Base-by-base conservation (phyloP, 148 eudicot species). In the Persicaria tinctoria region DNA sequence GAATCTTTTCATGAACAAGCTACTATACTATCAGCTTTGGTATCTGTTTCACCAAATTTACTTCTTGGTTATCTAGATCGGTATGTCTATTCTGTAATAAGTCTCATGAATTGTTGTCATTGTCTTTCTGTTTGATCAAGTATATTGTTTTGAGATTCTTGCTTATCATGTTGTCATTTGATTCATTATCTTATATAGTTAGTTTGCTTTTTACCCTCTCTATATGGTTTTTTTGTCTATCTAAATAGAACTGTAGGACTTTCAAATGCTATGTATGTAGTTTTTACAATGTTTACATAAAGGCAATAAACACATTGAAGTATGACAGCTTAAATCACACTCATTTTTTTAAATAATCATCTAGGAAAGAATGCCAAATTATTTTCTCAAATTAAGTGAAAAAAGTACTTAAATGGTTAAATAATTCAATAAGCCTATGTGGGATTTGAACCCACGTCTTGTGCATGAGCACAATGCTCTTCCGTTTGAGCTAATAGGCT, bases 41-140 rank as follows among this genome's bases (percentile, higher is more conserved):
- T 92, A 81, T 90, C 97, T 11, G 81, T 89, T 77, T 86, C 90
- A 17, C 97, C 91, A 14, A 89, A 87, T 82, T 81, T 95, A 73
- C 96, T 93, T 78, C 96, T 95, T 68, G 98, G 98, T 78, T 95
- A 95, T 86, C 98, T 97, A 8, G 87, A 96, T 70, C 83, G 96
- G 98, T 95, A 83, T 72, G 80, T 72, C 54, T 78, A 63, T 57
- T 48, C 54, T 64, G 46, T 64, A n/a, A 4, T 64, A 32, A 11
- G 46, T 64, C 70, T 64, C 13, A 7, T 64, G 17, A 9, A 11
- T 32, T 32, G 69, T 11, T 64, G 16, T 32, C n/a, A 64, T 8
- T 12, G n/a, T 64, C 46, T 38, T 16, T 64, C 46, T 64, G 46
- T 1, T 11, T 38, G 47, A 64, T 64, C 41, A 27, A 27, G 45